phyloP scores from a whole-genome alignment of 306 rosid species.

The Mimosa bimucronata region DNA sequence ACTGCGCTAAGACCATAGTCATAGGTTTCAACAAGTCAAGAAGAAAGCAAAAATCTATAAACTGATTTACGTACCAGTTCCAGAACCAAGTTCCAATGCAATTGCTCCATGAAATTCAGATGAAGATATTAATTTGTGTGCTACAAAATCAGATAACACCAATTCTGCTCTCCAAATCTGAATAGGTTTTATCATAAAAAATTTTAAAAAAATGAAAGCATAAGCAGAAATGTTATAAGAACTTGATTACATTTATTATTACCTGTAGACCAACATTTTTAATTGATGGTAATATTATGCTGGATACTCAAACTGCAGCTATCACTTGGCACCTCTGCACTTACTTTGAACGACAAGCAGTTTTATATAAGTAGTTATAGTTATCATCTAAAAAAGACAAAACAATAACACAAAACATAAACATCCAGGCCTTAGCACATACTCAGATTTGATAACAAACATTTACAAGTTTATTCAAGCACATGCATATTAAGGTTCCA shows the following conservation, averaged over 20 bases:
- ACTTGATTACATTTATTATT: conserved; percentile 25
- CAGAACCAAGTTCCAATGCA: conserved; percentile 87
- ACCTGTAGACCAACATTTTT: conserved; percentile 94
- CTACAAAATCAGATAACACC: conserved; percentile 75
- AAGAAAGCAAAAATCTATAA: conserved; percentile 9
- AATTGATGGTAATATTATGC: conserved; percentile 83
- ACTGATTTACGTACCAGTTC: conserved; percentile 61
- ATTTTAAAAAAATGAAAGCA: background rate
- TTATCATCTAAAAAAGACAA: background rate
- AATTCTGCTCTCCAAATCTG: conserved; percentile 93
- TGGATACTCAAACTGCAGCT: conserved; percentile 49
- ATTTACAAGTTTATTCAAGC: background rate
- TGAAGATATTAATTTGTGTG: conserved; percentile 64
- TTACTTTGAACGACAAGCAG: conserved; percentile 16
- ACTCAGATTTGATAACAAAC: background rate
- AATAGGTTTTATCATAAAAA: background rate
- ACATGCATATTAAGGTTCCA: background rate
- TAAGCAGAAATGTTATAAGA: conserved; percentile 14
- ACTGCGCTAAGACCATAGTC: background rate
- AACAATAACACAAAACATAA: background rate
- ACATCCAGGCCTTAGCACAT: background rate
- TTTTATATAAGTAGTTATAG: background rate
- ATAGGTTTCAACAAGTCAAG: background rate
- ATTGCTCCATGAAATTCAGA: conserved; percentile 63
- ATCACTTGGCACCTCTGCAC: conserved; percentile 42